These are phyloP conservation scores for Silene coronaria DNA, from an alignment of 179 eudicot species.

Conservation along the genomic window DNA sequence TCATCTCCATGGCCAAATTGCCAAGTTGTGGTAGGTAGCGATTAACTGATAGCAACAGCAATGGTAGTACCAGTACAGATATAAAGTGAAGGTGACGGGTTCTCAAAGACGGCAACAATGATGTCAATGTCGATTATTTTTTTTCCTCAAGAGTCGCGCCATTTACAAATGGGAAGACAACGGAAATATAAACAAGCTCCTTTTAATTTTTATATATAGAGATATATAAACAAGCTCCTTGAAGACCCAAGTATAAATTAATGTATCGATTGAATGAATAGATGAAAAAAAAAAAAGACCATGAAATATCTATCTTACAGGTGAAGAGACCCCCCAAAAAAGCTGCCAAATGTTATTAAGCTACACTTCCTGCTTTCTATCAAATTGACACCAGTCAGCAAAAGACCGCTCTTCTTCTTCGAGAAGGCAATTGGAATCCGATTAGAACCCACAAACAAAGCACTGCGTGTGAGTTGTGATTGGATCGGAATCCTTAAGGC, in stretches of 20 bases:
- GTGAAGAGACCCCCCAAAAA: neutral
- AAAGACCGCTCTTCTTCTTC: conserved; percentile 20
- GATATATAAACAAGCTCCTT: neutral
- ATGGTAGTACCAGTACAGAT: too few species aligned
- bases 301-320: neutral
- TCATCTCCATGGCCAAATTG: too few species aligned
- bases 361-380: conserved; percentile 20
- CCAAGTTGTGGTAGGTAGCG: too few species aligned
- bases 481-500: conserved; percentile 22
- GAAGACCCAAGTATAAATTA: neutral
- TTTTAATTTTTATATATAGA: neutral
- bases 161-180: too few species aligned
- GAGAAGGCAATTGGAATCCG: conserved; percentile 21
- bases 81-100: too few species aligned
- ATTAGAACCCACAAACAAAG: conserved; percentile 23
- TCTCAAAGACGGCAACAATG: too few species aligned
- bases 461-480: conserved; percentile 26
- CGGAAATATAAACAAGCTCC: too few species aligned
- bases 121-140: too few species aligned
- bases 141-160: too few species aligned
- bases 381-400: conserved; percentile 28
- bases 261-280: conserved; percentile 3
- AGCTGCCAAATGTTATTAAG: conserved; percentile 1
- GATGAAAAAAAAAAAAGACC: neutral
- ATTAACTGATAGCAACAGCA: too few species aligned